Evolutionary conservation across 2,329 filamentous ascomycete genomes (phyloP), one percentile per base, ranked within the genome.

Genomic region (Calonectria pauciramosa): DNA sequence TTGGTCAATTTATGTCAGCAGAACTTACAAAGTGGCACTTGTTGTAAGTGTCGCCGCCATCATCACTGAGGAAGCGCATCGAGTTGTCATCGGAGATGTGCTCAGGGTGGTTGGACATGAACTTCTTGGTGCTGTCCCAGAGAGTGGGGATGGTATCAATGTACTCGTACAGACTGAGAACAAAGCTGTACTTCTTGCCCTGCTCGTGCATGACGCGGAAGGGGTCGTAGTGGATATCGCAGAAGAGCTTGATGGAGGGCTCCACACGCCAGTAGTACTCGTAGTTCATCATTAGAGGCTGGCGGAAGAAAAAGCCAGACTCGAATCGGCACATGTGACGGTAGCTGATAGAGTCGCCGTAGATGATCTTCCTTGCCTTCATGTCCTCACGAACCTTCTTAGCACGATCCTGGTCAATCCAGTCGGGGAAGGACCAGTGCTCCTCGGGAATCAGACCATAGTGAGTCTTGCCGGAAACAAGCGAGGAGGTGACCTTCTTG

Each of bases 201-300:
- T 98, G 93, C 83, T 99, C 96, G 80, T 94, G 93, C 96, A 99
- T 98, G 88, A 92, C 96, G 78, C 95, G 95, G 93, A 99, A 99
- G 10, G 97, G 95, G 83, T 99, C 97, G 86, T 98, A 98, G 86
- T 95, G 91, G 82, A 99, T 91, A 84, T 99, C 97, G 87, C 97
- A 99, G 90, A 92, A 98, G 76, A 99, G 93, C 89, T 99, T 95
- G 84, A 99, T 93, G 86, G 95, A 97, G 81, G 97, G 97, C 90
- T 99, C 97, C 18, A 99, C 97, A 80, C 97, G 95, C 97, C 97
- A 99, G 91, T 99, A 99, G 92, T 95, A 99, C 84, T 99, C 97
- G 86, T 98, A 99, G 85, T 99, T 96, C 85, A 95, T 87, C 95
- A 99, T 96, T 79, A 98, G 88, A 36, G 92, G 91, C 85, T 99